Evolutionary conservation across 2,329 filamentous ascomycete genomes (phyloP), one percentile per base, ranked within the genome.

Genomic region (Phaeoacremonium minimum): DNA sequence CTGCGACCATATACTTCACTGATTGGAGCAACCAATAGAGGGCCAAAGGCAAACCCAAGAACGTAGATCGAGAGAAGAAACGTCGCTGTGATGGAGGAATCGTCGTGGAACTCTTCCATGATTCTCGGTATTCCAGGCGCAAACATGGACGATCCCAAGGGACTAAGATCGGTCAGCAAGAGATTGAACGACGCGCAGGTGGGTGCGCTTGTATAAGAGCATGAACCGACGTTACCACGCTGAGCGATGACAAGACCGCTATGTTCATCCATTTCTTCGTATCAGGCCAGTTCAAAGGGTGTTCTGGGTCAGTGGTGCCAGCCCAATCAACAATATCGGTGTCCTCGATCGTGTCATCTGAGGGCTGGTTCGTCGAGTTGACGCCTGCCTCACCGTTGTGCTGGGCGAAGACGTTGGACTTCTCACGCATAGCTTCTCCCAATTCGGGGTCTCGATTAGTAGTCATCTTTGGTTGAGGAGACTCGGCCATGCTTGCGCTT

Each of bases 271-370:
- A 50, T 44, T 66, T 68, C 30, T 50, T 50, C 12, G 36, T 9
- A 9, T 26, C 9, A 26, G 66, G 47, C 77, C 78, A 84, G 51
- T 83, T 85, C 44, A 73, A 55, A 0, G 80, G 78, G 37, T 82
- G 78, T 31, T 66, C 57, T 1, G 70, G 70, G 37, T 80, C 77
- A 38, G 75, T 56, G 1, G 70, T 67, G 0, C 71, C 67, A 45
- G 82, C 75, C 73, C 77, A 84, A 39, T 69, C 69, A 11, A 83
- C 71, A 15, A 37, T 14, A 13, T 32, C 14, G n/a, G n/a, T n/a
- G n/a, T n/a, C n/a, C n/a, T n/a, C n/a, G n/a, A n/a, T n/a, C n/a
- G n/a, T n/a, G n/a, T n/a, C n/a, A n/a, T n/a, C n/a, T n/a, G n/a
- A n/a, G n/a, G n/a, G n/a, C n/a, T n/a, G n/a, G n/a, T n/a, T n/a